Base-by-base conservation (phyloP, 83 land plant genomes). In the Diphasiastrum complanatum region DNA sequence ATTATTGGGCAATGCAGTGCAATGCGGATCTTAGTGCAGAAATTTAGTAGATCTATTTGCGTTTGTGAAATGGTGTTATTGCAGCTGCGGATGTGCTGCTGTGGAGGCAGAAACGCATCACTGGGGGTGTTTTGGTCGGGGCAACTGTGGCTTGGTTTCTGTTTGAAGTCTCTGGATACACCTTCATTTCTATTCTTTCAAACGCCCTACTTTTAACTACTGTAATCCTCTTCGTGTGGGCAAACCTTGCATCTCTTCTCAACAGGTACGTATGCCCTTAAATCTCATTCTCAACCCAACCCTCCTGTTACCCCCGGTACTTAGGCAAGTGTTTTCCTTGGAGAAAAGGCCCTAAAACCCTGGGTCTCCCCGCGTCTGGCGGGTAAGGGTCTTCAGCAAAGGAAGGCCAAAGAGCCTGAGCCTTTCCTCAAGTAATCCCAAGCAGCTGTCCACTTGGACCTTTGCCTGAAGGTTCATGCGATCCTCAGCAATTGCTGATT, bases 51-150 rank as follows among this genome's bases (percentile, higher is more conserved):
- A 46, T 24, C n/a, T n/a, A n/a, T n/a, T n/a, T n/a, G n/a, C n/a
- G 43, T 47, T 32, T 31, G 3, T 59, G n/a, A 24, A 29, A 25
- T 59, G 29, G 5, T 54, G 33, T 54, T 28, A 6, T 5, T 68
- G 16, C 34, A 86, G 87, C 83, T 73, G 84, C 85, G 52, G 87
- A 86, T 74, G 85, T 86, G 53, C 37, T 86, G 46, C 47, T 83
- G 41, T 86, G 82, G 84, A 78, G 84, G 79, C 78, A 86, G 66
- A 83, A 80, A 67, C 71, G 73, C 55, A 73, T 83, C 46, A 80
- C 80, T 24, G 65, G 71, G 0, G 61, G 87, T 33, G 71, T 81
- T 35, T 34, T 86, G 37, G 45, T 37, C 23, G 73, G 74, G 57
- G 79, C 88, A 43, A 84, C 88, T 1, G 56, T 50, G 28, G 53